phyloP scores from a whole-genome alignment of 768 basidiomycete species.

The Cystofilobasidium ferigula region DNA sequence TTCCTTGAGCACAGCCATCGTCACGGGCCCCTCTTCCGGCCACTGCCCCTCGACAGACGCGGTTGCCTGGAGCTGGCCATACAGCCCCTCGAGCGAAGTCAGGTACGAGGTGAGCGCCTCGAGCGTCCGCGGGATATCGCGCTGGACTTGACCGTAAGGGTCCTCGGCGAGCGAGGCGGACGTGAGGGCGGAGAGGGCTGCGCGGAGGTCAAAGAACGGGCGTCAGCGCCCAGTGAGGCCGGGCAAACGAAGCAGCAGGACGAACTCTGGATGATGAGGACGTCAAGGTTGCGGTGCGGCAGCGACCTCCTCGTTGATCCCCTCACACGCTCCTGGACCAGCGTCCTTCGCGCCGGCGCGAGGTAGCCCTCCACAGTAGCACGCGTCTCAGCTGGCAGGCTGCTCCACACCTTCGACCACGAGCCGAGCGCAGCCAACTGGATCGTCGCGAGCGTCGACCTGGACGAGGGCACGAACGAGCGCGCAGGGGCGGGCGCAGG shows the following conservation, averaged over 20 bases:
- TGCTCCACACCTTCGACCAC: neutral
- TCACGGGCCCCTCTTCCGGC: constrained; percentile 9
- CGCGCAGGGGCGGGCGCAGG: neutral
- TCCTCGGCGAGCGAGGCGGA: constrained; percentile 24
- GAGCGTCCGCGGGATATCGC: constrained; percentile 23
- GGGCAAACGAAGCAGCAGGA: neutral
- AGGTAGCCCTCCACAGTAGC: neutral
- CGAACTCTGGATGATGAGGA: constrained; percentile 17
- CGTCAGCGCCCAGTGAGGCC: neutral
- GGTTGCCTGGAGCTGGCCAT: neutral
- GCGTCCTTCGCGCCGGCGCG: neutral
- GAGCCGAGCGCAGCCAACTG: neutral
- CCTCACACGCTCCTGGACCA: neutral
- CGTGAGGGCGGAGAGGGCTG: constrained; percentile 20
- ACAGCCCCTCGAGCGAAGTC: constrained; percentile 7
- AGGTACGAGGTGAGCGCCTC: constrained; percentile 22
- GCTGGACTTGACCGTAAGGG: constrained; percentile 26
- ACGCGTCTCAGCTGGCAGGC: neutral
- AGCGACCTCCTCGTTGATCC: neutral
- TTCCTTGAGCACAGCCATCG: constrained; percentile 8
- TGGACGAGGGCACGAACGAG: neutral
- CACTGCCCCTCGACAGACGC: neutral
- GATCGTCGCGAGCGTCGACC: neutral
- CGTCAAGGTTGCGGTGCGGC: neutral
- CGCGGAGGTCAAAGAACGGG: no score